phyloP scores from a whole-genome alignment of 768 basidiomycete species.

The Clitopilus hobsonii region DNA sequence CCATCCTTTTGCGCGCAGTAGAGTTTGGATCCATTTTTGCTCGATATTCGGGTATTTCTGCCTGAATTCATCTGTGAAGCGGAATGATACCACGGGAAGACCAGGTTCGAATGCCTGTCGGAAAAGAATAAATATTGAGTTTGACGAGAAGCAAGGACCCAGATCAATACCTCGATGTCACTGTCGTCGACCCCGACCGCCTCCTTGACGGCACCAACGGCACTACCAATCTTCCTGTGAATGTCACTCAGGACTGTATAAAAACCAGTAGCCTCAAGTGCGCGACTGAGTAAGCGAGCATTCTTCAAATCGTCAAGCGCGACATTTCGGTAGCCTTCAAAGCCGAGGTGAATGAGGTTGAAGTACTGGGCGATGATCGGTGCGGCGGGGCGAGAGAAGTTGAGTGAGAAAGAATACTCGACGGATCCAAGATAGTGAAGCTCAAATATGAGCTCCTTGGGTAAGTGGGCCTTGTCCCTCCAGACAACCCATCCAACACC shows the following conservation, averaged over 20 bases:
- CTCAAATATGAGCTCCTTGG: constrained; percentile 71
- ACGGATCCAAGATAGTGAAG: constrained; percentile 52
- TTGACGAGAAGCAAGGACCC: constrained; percentile 8
- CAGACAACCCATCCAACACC: constrained; percentile 71
- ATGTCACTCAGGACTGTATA: constrained; percentile 53
- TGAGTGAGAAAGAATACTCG: constrained; percentile 74
- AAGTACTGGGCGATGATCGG: constrained; percentile 64
- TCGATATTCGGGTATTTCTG: constrained; percentile 50
- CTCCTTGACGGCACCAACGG: constrained; percentile 27
- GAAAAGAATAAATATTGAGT: constrained; percentile 7
- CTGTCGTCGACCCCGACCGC: constrained; percentile 40
- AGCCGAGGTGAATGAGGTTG: constrained; percentile 58
- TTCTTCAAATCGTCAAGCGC: constrained; percentile 52
- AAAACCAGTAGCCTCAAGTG: constrained; percentile 52
- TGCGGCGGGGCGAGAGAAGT: constrained; percentile 59
- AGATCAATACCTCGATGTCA: constrained; percentile 46
- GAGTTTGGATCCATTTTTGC: constrained; percentile 56
- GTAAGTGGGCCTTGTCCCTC: constrained; percentile 58
- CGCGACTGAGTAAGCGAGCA: constrained; percentile 58
- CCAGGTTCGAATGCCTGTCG: constrained; percentile 47
- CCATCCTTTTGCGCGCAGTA: constrained; percentile 51
- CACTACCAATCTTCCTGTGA: constrained; percentile 29
- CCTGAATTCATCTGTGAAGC: constrained; percentile 54
- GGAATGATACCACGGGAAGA: constrained; percentile 65
- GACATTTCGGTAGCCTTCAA: constrained; percentile 48